Evolutionary conservation across 1,139 yeast genomes (phyloP), one percentile per base, ranked within the genome.

Genomic region (Suhomyces bolitotheri): DNA sequence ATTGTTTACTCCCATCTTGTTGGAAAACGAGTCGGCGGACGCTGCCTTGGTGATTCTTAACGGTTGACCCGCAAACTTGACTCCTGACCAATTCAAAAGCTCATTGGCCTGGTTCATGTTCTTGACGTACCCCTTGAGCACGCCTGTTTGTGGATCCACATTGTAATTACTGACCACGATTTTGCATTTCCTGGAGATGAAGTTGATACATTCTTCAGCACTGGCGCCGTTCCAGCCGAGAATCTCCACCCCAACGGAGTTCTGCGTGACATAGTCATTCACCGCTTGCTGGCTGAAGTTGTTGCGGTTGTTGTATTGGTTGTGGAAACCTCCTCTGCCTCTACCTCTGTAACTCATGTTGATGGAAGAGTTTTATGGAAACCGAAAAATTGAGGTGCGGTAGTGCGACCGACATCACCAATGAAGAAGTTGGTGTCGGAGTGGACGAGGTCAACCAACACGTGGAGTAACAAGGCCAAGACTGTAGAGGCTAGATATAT

Each of bases 211-310:
- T 36, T 86, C 94, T 30, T 79, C 83, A 43, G 70, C 71, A 9
- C 82, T 60, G 3, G 87, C 90, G 34, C 89, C 88, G 47, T 84
- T 82, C 96, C 96, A 89, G 28, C 89, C 88, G 34, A 73, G 65
- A 12, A 88, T 73, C 46, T 82, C 89, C 14, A 85, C 72, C 1
- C 73, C 69, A 3, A 75, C 59, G 21, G 66, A 46, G 41, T 64
- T 72, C 31, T 61, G 64, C 13, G 53, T 45, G 5, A 52, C 61
- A 41, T 48, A 61, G 31, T 64, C 64, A 38, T 66, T 65, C 27
- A 60, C 53, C 30, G 58, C 54, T 39, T 54, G 60, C 33, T 56
- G 59, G 30, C 41, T 38, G 36, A 41, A 36, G 20, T 28, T 28
- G 31, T 28, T 28, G 26, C 46, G 50, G 39, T 42, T 44, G 36